Evolutionary conservation across 2,329 filamentous ascomycete genomes (phyloP).

Genomic region (Neurospora sp.): DNA sequence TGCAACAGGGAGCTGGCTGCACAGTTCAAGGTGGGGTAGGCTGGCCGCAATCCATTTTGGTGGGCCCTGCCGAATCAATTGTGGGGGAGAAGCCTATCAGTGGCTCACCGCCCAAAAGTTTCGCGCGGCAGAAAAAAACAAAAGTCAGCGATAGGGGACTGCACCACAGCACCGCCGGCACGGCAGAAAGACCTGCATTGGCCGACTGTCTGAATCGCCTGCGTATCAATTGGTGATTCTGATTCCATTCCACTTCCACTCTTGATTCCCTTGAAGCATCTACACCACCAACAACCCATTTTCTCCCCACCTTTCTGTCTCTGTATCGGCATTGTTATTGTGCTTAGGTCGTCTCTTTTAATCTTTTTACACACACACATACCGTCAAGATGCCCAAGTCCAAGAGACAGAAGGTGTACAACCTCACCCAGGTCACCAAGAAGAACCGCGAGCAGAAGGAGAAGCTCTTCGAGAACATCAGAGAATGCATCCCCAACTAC

Average conservation of each 20-base stretch:
- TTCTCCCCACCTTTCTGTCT: not conserved
- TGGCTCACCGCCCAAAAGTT: conserved; percentile 17
- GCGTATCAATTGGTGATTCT: not conserved
- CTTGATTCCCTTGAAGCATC: not conserved
- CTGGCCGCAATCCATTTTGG: not conserved
- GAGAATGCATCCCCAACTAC: conserved; percentile 74
- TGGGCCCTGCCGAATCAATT: not conserved
- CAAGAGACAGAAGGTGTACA: conserved; percentile 80
- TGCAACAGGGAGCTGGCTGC: not conserved
- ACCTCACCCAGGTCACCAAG: conserved; percentile 85
- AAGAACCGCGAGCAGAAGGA: conserved; percentile 89
- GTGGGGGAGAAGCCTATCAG: conserved; percentile 1
- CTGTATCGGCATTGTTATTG: not conserved
- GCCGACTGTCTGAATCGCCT: not conserved
- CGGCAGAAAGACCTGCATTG: conserved; percentile 1
- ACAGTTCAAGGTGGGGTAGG: not conserved
- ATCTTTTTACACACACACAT: conserved; percentile 2
- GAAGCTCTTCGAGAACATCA: conserved; percentile 79
- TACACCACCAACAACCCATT: not conserved
- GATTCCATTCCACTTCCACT: not conserved
- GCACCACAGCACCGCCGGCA: not conserved
- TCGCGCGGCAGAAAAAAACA: conserved; percentile 17
- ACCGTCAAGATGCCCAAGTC: conserved; percentile 76
- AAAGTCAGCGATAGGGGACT: not conserved
- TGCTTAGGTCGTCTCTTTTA: not conserved